Conservation (phyloP, 805 yeast genomes). For the Saturnispora galanensis region DNA sequence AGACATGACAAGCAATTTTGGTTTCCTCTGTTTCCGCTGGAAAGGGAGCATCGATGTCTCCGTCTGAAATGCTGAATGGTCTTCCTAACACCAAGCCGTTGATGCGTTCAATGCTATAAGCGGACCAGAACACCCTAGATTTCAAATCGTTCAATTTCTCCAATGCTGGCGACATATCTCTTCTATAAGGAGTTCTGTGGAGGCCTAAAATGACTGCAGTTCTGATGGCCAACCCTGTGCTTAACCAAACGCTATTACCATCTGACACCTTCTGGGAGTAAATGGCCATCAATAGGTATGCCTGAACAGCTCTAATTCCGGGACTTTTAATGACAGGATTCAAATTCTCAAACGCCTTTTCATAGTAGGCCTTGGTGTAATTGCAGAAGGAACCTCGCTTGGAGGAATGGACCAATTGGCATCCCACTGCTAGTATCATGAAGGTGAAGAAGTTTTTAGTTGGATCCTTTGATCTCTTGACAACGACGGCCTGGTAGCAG, state of each 20-base stretch:
- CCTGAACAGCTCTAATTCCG: constrained; percentile 25
- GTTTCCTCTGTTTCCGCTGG: constrained; percentile 18
- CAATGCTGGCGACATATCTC: constrained; percentile 3
- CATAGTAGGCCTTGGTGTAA: constrained; percentile 23
- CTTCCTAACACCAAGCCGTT: constrained; percentile 28
- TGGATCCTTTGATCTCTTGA: constrained; percentile 12
- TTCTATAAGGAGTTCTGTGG: constrained; percentile 22
- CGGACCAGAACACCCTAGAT: constrained; percentile 28
- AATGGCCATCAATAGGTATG: constrained; percentile 23
- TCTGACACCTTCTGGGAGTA: constrained; percentile 29
- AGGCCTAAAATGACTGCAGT: constrained; percentile 25
- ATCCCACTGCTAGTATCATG: constrained; percentile 27
- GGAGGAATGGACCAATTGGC: constrained; percentile 16
- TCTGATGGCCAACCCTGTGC: constrained; percentile 25
- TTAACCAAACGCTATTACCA: constrained; percentile 27
- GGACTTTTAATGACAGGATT: constrained; percentile 18
- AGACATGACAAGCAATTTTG: constrained; percentile 24
- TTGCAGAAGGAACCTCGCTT: constrained; percentile 8
- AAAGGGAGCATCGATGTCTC: constrained; percentile 26
- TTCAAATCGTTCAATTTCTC: constrained; percentile 16
- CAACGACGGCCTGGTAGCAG: constrained; percentile 17
- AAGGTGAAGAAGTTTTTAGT: constrained; percentile 21
- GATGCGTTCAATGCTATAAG: constrained; percentile 28
- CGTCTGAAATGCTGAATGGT: constrained; percentile 29
- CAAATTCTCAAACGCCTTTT: constrained; percentile 24